Conservation (phyloP, 2,329 filamentous ascomycete genomes). For the Paraconiothyrium sp. region DNA sequence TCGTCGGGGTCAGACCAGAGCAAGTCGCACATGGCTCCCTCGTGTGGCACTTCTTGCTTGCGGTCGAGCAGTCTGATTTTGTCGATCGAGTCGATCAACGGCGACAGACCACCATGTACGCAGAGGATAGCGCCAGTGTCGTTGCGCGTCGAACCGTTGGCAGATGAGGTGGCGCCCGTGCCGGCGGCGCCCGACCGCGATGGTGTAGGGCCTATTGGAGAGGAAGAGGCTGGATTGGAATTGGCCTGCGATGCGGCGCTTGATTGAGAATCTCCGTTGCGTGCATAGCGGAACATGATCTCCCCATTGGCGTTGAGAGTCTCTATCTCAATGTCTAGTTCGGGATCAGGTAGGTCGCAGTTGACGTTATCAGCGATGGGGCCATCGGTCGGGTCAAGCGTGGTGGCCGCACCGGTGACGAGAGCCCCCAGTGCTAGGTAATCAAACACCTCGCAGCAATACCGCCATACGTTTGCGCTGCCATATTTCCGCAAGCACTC, state of each 20-base stretch:
- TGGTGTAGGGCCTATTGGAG: conserved; percentile 51
- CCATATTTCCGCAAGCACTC: conserved; percentile 79
- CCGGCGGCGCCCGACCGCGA: conserved; percentile 76
- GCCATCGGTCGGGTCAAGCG: conserved; percentile 69
- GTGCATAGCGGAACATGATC: conserved; percentile 76
- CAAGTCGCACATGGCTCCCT: conserved; percentile 98
- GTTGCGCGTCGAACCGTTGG: conserved; percentile 64
- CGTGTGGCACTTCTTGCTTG: conserved; percentile 97
- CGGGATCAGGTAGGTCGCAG: conserved; percentile 60
- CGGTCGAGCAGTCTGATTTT: conserved; percentile 92
- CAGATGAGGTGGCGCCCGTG: conserved; percentile 78
- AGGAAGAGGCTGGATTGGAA: conserved; percentile 46
- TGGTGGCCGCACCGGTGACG: conserved; percentile 81
- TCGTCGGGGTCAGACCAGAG: conserved; percentile 99
- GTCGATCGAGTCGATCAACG: conserved; percentile 90
- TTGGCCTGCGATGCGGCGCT: conserved; percentile 42
- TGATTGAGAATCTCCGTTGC: conserved; percentile 55
- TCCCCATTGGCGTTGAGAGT: conserved; percentile 86
- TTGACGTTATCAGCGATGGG: conserved; percentile 60
- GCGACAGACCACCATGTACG: conserved; percentile 92
- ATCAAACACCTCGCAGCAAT: conserved; percentile 98
- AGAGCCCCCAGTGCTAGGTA: conserved; percentile 92
- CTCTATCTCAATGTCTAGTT: conserved; percentile 88
- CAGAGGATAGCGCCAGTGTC: conserved; percentile 79
- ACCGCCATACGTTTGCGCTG: conserved; percentile 31